Percentiles rank a stretch among this genome's conserved stretches.
Evolutionary conservation across 2,329 filamentous ascomycete genomes (phyloP).

Genomic region (Diplodia sapinea): DNA sequence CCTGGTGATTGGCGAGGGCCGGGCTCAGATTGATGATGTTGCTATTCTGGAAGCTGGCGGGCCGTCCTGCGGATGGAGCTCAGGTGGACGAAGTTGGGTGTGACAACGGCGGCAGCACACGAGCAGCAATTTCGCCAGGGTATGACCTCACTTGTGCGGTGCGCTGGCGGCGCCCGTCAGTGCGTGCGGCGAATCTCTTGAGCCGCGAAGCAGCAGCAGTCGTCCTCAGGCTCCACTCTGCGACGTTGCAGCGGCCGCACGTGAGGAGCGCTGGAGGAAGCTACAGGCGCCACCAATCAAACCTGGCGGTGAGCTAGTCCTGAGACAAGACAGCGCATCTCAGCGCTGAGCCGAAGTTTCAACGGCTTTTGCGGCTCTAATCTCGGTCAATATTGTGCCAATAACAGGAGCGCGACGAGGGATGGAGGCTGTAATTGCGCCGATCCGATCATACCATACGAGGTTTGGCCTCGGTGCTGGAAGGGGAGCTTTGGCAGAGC

Average conservation of each 20-base stretch:
- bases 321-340: slow-evolving; percentile 28
- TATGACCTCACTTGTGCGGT: slow-evolving; percentile 18
- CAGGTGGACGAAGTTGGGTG: not conserved
- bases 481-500: not conserved
- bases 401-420: slow-evolving; percentile 18
- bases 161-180: slow-evolving; percentile 15
- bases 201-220: not conserved
- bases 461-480: slow-evolving; percentile 15
- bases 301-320: slow-evolving; percentile 27
- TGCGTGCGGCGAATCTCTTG: slow-evolving; percentile 13
- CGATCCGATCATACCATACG: slow-evolving; percentile 25
- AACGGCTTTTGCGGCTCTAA: slow-evolving; percentile 29
- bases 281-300: slow-evolving; percentile 28
- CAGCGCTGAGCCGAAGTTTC: slow-evolving; percentile 17
- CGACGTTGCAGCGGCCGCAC: slow-evolving; percentile 1
- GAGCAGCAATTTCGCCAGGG: slow-evolving; percentile 25
- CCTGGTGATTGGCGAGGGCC: slow-evolving; percentile 6
- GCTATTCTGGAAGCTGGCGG: slow-evolving; percentile 17
- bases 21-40: slow-evolving; percentile 21
- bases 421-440: slow-evolving; percentile 23
- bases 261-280: slow-evolving; percentile 7
- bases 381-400: slow-evolving; percentile 28
- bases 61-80: slow-evolving; percentile 5
- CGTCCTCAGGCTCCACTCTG: slow-evolving; percentile 19
- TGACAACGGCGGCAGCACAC: not conserved